phyloP scores from a whole-genome alignment of 345 rosid genomes.

The Lepidium sativum region DNA sequence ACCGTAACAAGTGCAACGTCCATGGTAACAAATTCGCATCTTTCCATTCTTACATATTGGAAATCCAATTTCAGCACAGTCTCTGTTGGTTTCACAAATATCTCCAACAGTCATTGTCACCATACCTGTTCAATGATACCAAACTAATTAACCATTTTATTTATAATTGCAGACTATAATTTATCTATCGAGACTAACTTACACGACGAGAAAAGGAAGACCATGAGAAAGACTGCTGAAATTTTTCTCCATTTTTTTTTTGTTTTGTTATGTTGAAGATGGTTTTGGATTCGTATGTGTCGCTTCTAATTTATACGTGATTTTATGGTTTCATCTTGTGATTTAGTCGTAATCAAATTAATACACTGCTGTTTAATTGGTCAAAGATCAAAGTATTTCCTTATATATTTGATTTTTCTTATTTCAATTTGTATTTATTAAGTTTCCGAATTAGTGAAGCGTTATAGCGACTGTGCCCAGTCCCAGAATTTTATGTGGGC shows the following conservation, averaged over 20 bases:
- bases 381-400: not conserved
- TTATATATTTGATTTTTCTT: not conserved
- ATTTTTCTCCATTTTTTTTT: conserved; percentile 2
- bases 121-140: conserved; percentile 3
- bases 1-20: not conserved
- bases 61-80: conserved; percentile 4
- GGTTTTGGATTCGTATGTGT: not conserved
- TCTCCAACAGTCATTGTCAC: not conserved
- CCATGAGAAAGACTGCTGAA: conserved; percentile 3
- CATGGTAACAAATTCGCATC: conserved; percentile 7
- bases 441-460: not conserved
- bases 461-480: no score
- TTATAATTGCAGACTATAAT: not conserved
- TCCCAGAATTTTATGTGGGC: not conserved
- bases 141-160: not conserved
- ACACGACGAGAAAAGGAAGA: conserved; percentile 16
- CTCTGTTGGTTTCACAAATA: conserved; percentile 15
- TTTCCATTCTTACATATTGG: conserved; percentile 13
- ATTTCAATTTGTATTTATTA: not conserved
- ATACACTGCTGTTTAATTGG: not conserved
- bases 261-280: not conserved
- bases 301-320: not conserved
- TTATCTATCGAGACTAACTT: not conserved
- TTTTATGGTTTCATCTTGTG: not conserved
- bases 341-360: not conserved